phyloP scores from a whole-genome alignment of 1,284 basidiomycete genomes.

The Trametes sp. region DNA sequence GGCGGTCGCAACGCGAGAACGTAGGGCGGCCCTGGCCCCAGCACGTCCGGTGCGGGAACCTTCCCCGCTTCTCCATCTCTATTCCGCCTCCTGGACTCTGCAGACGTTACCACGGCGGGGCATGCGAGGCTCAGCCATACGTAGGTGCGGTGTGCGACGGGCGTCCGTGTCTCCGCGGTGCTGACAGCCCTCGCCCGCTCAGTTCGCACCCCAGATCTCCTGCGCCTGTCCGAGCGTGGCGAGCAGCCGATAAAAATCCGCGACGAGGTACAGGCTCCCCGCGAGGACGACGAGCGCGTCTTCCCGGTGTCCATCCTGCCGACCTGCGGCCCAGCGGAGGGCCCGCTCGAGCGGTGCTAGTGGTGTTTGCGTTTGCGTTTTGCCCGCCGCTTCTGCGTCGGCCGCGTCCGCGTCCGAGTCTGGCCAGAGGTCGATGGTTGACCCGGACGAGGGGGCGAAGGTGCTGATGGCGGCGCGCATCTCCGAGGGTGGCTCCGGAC shows the following conservation, averaged over 20 bases:
- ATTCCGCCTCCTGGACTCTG: constrained; percentile 1
- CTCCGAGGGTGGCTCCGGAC: constrained; percentile 59
- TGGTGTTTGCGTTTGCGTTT: background rate
- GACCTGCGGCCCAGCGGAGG: constrained; percentile 33
- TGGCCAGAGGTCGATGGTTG: constrained; percentile 51
- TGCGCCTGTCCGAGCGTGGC: constrained; percentile 25
- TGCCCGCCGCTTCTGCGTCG: constrained; percentile 26
- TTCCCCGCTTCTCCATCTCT: constrained; percentile 1
- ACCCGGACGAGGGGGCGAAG: constrained; percentile 48
- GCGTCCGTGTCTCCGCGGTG: constrained; percentile 11
- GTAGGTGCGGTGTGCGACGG: constrained; percentile 3
- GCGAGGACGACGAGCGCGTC: constrained; percentile 71
- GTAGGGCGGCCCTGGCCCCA: background rate
- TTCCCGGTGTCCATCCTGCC: constrained; percentile 31
- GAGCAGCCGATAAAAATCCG: constrained; percentile 81
- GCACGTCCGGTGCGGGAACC: constrained; percentile 4
- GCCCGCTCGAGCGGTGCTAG: constrained; percentile 26
- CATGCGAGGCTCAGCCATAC: no score
- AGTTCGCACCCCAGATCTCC: constrained; percentile 31
- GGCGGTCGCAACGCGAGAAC: background rate
- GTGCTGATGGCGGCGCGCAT: constrained; percentile 52
- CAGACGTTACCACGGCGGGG: background rate
- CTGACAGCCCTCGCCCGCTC: constrained; percentile 5
- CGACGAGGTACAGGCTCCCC: constrained; percentile 92
- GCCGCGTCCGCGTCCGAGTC: constrained; percentile 36